Percentiles rank a stretch among this genome's conserved stretches.
Evolutionary conservation across 2,329 filamentous ascomycete genomes (phyloP).

Genomic region (Xylariaceae sp.): DNA sequence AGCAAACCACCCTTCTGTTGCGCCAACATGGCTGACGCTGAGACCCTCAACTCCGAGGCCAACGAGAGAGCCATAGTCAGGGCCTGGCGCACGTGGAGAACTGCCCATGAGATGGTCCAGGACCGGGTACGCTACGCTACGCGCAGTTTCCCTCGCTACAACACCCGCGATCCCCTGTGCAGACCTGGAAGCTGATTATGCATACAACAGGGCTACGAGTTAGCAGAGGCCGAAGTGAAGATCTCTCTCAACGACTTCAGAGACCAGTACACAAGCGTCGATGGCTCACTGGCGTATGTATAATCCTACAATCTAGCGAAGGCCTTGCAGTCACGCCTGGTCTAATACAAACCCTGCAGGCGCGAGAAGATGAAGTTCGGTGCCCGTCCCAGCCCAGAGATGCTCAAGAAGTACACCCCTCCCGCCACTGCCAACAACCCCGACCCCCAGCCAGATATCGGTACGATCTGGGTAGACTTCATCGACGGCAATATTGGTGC

Average conservation of each 20-base stretch:
- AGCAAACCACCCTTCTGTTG: background rate
- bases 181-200: conserved; percentile 17
- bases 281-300: conserved; percentile 72
- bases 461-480: conserved; percentile 93
- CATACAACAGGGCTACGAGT: conserved; percentile 74
- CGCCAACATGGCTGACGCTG: conserved; percentile 42
- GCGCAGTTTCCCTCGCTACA: background rate
- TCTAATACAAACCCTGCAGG: conserved; percentile 42
- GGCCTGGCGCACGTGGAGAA: conserved; percentile 92
- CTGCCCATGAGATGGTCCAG: conserved; percentile 88
- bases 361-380: conserved; percentile 83
- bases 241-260: conserved; percentile 83
- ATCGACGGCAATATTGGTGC: conserved; percentile 77
- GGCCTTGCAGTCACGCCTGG: conserved; percentile 5
- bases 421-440: conserved; percentile 66
- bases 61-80: conserved; percentile 56
- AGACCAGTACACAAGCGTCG: conserved; percentile 63
- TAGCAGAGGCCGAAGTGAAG: conserved; percentile 83
- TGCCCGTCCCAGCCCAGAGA: conserved; percentile 75
- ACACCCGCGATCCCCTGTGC: background rate
- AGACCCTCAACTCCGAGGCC: conserved; percentile 30
- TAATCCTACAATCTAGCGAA: background rate
- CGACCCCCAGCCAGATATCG: conserved; percentile 69
- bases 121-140: conserved; percentile 74
- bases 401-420: conserved; percentile 80